A percentile compares a stretch with the other conserved stretches of the same genome.
These are phyloP conservation scores for Nitzschia inconspicua DNA, from an alignment of 108 stramenopile species.

Conservation along the genomic window DNA sequence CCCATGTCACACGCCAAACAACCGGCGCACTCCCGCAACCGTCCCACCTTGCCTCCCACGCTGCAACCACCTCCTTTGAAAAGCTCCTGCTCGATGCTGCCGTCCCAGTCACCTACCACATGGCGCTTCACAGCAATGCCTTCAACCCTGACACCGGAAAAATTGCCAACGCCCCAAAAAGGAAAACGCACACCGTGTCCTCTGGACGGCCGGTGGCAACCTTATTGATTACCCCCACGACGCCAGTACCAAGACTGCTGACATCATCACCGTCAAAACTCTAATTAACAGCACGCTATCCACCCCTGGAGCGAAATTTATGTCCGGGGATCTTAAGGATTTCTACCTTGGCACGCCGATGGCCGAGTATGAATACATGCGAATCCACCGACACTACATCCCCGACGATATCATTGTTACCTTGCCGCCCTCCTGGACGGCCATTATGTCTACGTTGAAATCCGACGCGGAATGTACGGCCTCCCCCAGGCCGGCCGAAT, in stretches of 20 bases:
- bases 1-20: not conserved
- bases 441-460: not conserved
- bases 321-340: slow-evolving; percentile 29
- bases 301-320: slow-evolving; percentile 10
- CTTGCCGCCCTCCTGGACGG: not conserved
- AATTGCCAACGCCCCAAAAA: slow-evolving; percentile 10
- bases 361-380: slow-evolving; percentile 38
- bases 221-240: slow-evolving; percentile 14
- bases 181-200: slow-evolving; percentile 10
- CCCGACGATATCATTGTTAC: slow-evolving; percentile 38
- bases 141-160: too few species aligned
- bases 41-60: not conserved
- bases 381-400: slow-evolving; percentile 9
- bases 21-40: not conserved
- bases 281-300: slow-evolving; percentile 31
- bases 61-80: too few species aligned
- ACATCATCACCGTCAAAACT: slow-evolving; percentile 24
- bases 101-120: not conserved
- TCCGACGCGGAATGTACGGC: slow-evolving; percentile 39
- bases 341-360: slow-evolving; percentile 33
- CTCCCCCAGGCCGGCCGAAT: slow-evolving; percentile 48
- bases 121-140: slow-evolving; percentile 15
- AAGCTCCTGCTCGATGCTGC: not conserved
- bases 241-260: slow-evolving; percentile 30
- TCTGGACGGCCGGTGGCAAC: slow-evolving; percentile 28